A percentile compares a stretch with the other conserved stretches of the same genome.
These are phyloP conservation scores for Cystoderma amianthinum DNA, from an alignment of 768 basidiomycete species.

Conservation along the genomic window DNA sequence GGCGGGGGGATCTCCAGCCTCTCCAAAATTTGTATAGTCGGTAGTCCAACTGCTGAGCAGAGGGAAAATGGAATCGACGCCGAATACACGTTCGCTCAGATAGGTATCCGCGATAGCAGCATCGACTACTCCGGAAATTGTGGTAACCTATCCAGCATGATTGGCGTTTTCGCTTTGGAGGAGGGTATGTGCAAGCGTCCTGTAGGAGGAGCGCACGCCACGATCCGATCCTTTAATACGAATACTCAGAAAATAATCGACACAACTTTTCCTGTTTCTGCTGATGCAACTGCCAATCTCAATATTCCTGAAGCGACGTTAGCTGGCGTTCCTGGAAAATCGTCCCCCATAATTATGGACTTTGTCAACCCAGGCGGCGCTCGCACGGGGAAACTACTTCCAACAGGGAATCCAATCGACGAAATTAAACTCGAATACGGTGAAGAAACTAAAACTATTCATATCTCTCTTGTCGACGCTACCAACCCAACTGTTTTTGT, in stretches of 20 bases:
- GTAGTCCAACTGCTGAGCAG: constrained; percentile 35
- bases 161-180: constrained; percentile 69
- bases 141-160: constrained; percentile 67
- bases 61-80: constrained; percentile 41
- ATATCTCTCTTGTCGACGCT: constrained; percentile 59
- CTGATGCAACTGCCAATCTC: constrained; percentile 30
- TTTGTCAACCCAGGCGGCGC: constrained; percentile 65
- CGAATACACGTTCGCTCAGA: constrained; percentile 68
- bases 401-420: constrained; percentile 47
- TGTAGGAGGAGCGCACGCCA: constrained; percentile 16
- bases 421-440: constrained; percentile 21
- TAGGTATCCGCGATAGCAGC: constrained; percentile 48
- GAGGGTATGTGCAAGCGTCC: constrained; percentile 41
- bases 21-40: constrained; percentile 69
- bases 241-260: constrained; percentile 68
- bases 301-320: constrained; percentile 44
- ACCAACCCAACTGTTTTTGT: constrained; percentile 74
- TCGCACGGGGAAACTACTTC: constrained; percentile 64
- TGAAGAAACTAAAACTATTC: constrained; percentile 14
- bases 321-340: constrained; percentile 64
- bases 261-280: constrained; percentile 58
- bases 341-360: constrained; percentile 59
- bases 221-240: constrained; percentile 60
- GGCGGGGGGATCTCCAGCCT: constrained; percentile 72
- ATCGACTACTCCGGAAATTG: constrained; percentile 74